Base-by-base conservation (phyloP, 2,329 filamentous ascomycete genomes). In the Pseudogymnoascus sp. region DNA sequence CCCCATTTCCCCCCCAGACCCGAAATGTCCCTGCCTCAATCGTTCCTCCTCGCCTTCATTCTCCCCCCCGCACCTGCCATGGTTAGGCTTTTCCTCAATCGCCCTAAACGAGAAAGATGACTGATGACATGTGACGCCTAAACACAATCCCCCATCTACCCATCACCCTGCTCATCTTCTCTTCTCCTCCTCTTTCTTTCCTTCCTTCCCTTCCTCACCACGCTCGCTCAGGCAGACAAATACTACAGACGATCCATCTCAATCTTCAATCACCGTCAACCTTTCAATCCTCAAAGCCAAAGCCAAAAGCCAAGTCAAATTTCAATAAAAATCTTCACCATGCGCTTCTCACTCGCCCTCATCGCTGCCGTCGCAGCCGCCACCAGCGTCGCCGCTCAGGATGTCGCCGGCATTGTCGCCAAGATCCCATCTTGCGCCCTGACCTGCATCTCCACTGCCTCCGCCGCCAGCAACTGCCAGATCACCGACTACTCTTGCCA, bases 301-400 rank as follows among this genome's bases (percentile, higher is more conserved):
- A 59, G 44, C 44, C 44, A 29, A 51, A 51, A 51, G 44, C 44
- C 44, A 51, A 31, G 44, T 51, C 44, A 51, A 48, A 25, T 15
- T 41, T 10, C 17, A 21, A 42, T 21, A n/a, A 51, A 29, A 48
- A 29, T 4, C 44, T 15, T 51, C 44, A 51, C 13, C 15, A 59
- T 59, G 55, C 31, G 35, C 15, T 59, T 59, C 55, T 59, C 55
- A 21, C 31, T 59, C 55, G 31, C 55, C 31, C 15, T 59, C 55
- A 39, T 59, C 55, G 55, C 55, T 10, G 55, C 55, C 55, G 21
- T 59, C 55, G 31, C 35, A 13, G 55, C 55, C 2, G 55, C 31
- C 13, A 59, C 55, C 55, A 25, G 29, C 21, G 25, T 31, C 44
- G 31, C 15, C 31, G 31, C 55, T 1, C 29, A 36, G 55, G 35